These are phyloP conservation scores for Aaosphaeria arxii DNA, from an alignment of 2,329 filamentous ascomycete species.

Conservation along the genomic window DNA sequence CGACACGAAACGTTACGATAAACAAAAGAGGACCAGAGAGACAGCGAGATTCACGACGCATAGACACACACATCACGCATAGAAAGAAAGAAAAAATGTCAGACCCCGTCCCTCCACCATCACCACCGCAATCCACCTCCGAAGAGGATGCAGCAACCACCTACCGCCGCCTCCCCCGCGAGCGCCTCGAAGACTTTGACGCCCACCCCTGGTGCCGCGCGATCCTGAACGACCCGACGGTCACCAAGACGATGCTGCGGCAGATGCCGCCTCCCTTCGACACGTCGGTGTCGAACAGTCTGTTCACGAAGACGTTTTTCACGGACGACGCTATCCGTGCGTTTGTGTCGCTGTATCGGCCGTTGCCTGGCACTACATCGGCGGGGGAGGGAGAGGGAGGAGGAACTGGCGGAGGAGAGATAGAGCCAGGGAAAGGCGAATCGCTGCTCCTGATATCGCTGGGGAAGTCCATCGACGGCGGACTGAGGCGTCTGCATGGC, in stretches of 20 bases:
- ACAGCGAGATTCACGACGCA: no score
- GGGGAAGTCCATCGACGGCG: constrained; percentile 19
- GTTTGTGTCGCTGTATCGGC: constrained; percentile 18
- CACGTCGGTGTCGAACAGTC: constrained; percentile 12
- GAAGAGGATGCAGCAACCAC: no score
- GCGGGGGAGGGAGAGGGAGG: constrained; percentile 9
- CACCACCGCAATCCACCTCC: no score
- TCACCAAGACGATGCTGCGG: constrained; percentile 17
- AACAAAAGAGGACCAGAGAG: no score
- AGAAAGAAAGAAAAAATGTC: no score
- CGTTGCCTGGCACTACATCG: constrained; percentile 7
- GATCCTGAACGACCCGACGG: constrained; percentile 19
- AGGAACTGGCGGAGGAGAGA: constrained; percentile 8
- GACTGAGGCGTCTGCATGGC: constrained; percentile 18
- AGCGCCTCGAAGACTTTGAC: constrained; percentile 25
- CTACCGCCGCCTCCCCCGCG: not conserved
- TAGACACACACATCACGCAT: no score
- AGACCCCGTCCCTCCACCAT: no score
- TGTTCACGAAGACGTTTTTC: constrained; percentile 21
- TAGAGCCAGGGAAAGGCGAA: constrained; percentile 10
- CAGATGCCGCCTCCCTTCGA: constrained; percentile 1
- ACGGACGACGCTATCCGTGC: constrained; percentile 20
- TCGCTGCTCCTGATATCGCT: constrained; percentile 16
- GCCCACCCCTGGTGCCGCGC: constrained; percentile 21
- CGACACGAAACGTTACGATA: no score